Percentiles rank a stretch among this genome's conserved stretches.
Conservation (phyloP, 2,329 filamentous ascomycete species). For the Aulographum hederae region DNA sequence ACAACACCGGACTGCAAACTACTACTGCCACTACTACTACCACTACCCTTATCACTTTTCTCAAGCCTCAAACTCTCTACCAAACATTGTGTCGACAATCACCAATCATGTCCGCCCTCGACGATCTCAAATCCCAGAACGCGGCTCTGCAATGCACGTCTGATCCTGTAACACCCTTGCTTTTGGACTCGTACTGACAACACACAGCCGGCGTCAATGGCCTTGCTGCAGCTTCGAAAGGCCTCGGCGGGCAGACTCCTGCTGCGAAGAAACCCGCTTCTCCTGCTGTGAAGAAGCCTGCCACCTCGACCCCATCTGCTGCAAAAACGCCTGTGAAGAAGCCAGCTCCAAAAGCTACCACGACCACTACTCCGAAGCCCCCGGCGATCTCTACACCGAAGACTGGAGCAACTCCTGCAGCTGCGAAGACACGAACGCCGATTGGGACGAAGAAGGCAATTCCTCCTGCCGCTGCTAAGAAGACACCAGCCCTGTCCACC, state of each 20-base stretch:
- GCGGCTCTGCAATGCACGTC: conserved; percentile 20
- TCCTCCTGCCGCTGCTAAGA: conserved; percentile 3
- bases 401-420: conserved; percentile 1
- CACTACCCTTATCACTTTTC: too few relatives aligned
- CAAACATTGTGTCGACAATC: too few relatives aligned
- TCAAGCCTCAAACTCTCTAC: too few relatives aligned
- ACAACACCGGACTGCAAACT: too few relatives aligned
- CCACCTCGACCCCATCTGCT: conserved; percentile 4
- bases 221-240: neutral
- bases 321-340: conserved; percentile 4
- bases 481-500: conserved; percentile 6
- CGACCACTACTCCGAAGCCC: neutral
- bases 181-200: neutral
- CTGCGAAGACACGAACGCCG: conserved; percentile 6
- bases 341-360: neutral
- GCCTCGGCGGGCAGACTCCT: neutral
- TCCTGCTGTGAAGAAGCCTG: conserved; percentile 8
- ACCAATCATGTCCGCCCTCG: conserved; percentile 10
- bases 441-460: conserved; percentile 3
- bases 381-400: neutral
- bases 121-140: conserved; percentile 23
- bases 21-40: too few relatives aligned
- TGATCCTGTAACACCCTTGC: neutral
- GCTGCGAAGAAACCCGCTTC: neutral
- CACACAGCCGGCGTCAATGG: neutral